These are phyloP conservation scores for Maudiozyma pseudohumilis DNA, from an alignment of 805 yeast species.

Conservation along the genomic window DNA sequence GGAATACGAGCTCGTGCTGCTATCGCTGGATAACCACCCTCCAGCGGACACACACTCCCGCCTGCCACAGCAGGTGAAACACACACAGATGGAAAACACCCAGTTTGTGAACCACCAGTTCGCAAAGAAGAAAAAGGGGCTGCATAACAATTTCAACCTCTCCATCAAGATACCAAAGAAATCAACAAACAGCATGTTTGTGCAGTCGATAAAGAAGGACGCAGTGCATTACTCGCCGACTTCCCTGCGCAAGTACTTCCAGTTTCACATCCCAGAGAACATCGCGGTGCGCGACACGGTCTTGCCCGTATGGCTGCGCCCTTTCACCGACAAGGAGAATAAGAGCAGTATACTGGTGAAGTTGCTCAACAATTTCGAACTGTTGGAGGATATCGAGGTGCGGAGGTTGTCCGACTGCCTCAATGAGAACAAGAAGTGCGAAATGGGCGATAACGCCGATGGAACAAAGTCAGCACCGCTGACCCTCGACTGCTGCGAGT, in stretches of 20 bases:
- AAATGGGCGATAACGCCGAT: neutral
- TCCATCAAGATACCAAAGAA: conserved; percentile 16
- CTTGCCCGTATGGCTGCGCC: conserved; percentile 29
- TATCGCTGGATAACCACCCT: conserved; percentile 5
- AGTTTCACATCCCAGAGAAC: conserved; percentile 20
- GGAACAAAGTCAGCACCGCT: neutral
- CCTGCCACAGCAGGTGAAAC: neutral
- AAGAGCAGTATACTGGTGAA: conserved; percentile 19
- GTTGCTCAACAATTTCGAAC: conserved; percentile 28
- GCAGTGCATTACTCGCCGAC: conserved; percentile 26
- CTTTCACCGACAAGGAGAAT: conserved; percentile 10
- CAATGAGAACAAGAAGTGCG: conserved; percentile 1
- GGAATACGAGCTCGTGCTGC: neutral
- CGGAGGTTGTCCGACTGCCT: conserved; percentile 23
- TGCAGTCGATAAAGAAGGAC: conserved; percentile 27
- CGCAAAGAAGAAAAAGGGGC: neutral
- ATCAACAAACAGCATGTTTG: conserved; percentile 16
- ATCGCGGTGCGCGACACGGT: conserved; percentile 10
- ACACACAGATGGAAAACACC: neutral
- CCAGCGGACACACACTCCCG: no score
- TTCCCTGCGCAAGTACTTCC: conserved; percentile 23
- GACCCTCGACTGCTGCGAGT: neutral
- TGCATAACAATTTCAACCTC: conserved; percentile 10
- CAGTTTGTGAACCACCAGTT: neutral
- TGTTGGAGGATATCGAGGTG: conserved; percentile 28